phyloP scores from a whole-genome alignment of 176 grass and related monocot species.

The Lolium rigidum region DNA sequence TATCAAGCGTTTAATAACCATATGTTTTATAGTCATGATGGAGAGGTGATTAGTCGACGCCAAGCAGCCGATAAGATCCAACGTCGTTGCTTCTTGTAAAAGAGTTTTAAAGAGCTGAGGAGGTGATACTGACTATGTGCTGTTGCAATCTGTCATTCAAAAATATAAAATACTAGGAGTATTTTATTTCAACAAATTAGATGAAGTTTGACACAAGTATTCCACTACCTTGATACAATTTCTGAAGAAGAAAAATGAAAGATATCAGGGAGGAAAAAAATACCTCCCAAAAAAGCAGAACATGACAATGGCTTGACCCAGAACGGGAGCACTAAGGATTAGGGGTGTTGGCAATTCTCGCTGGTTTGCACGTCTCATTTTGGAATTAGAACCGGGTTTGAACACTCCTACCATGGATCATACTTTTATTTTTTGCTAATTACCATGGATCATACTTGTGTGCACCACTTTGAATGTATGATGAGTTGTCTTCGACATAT shows the following conservation, averaged over 20 bases:
- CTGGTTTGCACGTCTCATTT: background rate
- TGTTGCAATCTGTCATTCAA: background rate
- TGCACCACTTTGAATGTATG: background rate
- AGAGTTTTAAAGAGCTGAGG: background rate
- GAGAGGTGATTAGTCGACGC: background rate
- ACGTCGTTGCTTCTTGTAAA: background rate
- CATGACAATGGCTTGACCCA: background rate
- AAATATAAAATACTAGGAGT: background rate
- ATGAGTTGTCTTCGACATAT: background rate
- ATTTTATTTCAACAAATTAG: background rate
- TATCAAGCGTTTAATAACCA: slow-evolving; percentile 36
- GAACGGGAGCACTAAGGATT: background rate
- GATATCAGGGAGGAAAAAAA: background rate
- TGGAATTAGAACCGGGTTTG: background rate
- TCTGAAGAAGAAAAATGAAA: background rate
- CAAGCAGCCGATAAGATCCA: background rate
- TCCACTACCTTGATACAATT: background rate
- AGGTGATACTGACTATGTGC: background rate
- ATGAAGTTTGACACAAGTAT: background rate
- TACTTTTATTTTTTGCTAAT: background rate
- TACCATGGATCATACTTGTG: background rate
- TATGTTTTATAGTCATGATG: slow-evolving; percentile 18
- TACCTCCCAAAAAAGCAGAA: background rate
- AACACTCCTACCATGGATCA: background rate
- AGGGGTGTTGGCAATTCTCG: background rate